These are phyloP conservation scores for Leishmania guyanensis DNA, from an alignment of 208 protist species.

Conservation along the genomic window DNA sequence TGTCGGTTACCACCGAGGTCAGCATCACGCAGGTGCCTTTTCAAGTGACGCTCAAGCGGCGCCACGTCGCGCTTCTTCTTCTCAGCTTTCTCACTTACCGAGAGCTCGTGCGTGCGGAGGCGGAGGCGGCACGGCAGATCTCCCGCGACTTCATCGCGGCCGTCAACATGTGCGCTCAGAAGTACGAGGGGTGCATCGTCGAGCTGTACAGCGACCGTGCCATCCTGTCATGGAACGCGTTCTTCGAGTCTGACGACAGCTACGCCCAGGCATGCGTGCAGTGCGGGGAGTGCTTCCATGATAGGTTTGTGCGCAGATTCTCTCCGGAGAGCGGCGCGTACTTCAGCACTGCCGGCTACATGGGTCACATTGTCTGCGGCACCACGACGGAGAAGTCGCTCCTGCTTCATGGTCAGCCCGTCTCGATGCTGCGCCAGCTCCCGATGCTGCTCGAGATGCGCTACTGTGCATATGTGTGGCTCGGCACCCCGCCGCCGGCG, in stretches of 20 bases:
- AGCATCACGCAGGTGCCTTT: neutral
- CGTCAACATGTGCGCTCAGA: slow-evolving; percentile 30
- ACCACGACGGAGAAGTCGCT: slow-evolving; percentile 14
- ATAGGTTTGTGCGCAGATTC: neutral
- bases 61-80: slow-evolving; percentile 16
- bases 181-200: slow-evolving; percentile 33
- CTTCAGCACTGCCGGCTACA: slow-evolving; percentile 15
- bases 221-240: slow-evolving; percentile 49
- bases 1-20: neutral
- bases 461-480: slow-evolving; percentile 19
- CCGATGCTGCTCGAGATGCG: slow-evolving; percentile 17
- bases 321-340: slow-evolving; percentile 15
- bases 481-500: slow-evolving; percentile 7
- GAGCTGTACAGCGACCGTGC: slow-evolving; percentile 42
- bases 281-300: slow-evolving; percentile 17
- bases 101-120: slow-evolving; percentile 1
- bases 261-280: slow-evolving; percentile 17
- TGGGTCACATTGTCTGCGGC: slow-evolving; percentile 21
- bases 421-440: slow-evolving; percentile 15
- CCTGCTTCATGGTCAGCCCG: slow-evolving; percentile 11
- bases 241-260: slow-evolving; percentile 5
- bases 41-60: slow-evolving; percentile 2
- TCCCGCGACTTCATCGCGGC: slow-evolving; percentile 35
- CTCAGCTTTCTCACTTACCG: slow-evolving; percentile 5
- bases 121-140: slow-evolving; percentile 20